A percentile compares a stretch with the other conserved stretches of the same genome.
Evolutionary conservation across 805 yeast genomes (phyloP).

Genomic region (Candida verbasci): DNA sequence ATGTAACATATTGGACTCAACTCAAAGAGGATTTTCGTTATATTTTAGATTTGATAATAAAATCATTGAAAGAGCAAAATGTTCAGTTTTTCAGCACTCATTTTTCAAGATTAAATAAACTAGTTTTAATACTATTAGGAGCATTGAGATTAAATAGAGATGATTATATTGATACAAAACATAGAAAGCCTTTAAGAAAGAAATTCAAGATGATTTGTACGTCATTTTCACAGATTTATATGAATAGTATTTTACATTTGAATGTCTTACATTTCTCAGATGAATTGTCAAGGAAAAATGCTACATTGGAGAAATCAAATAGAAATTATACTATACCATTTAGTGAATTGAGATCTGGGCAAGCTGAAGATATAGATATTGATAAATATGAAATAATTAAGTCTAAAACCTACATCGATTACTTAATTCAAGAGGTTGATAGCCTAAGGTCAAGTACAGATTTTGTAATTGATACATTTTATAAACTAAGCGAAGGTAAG

Average conservation of each 20-base stretch:
- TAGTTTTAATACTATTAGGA: constrained; percentile 50
- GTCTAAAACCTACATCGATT: constrained; percentile 22
- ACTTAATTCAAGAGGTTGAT: constrained; percentile 36
- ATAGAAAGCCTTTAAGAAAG: constrained; percentile 43
- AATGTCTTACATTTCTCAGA: constrained; percentile 33
- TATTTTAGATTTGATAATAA: constrained; percentile 45
- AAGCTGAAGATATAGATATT: neutral
- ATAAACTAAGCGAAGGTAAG: constrained; percentile 30
- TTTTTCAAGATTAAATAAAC: constrained; percentile 49
- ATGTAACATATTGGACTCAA: constrained; percentile 58
- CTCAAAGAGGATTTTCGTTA: constrained; percentile 45
- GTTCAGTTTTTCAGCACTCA: constrained; percentile 50
- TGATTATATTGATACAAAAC: constrained; percentile 45
- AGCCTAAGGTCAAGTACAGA: constrained; percentile 29
- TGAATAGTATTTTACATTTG: constrained; percentile 61
- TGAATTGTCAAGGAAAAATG: constrained; percentile 10
- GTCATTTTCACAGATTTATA: constrained; percentile 57
- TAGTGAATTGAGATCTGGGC: constrained; percentile 13
- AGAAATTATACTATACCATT: constrained; percentile 16
- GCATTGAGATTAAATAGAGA: constrained; percentile 51
- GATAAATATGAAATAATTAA: neutral
- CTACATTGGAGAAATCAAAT: neutral
- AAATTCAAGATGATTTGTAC: constrained; percentile 49
- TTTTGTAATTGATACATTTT: constrained; percentile 24
- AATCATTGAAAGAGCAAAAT: constrained; percentile 48